A percentile compares a stretch with the other conserved stretches of the same genome.
Evolutionary conservation across 495 filamentous ascomycete genomes (phyloP).

Genomic region (Penicillium crystallinum): DNA sequence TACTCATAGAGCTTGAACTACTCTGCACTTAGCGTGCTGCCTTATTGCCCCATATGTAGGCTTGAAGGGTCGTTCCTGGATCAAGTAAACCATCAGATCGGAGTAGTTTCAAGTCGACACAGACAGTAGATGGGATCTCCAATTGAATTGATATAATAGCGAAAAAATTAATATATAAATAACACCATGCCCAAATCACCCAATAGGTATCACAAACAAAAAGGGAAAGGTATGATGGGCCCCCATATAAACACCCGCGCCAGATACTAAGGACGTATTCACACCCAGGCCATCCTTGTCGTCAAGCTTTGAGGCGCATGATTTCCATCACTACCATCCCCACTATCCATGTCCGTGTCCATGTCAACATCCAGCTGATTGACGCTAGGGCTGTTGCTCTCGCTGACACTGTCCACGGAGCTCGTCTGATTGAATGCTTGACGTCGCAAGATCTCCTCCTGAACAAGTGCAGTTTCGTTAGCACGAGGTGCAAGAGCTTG

Average conservation of each 20-base stretch:
- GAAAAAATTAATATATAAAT: too few species aligned
- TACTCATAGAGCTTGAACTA: too few species aligned
- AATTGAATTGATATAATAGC: too few species aligned
- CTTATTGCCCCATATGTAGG: too few species aligned
- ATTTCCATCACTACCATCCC: constrained; percentile 8
- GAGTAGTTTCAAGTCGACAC: too few species aligned
- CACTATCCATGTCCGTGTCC: constrained; percentile 39
- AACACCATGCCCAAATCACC: neutral
- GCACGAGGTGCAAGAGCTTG: constrained; percentile 26
- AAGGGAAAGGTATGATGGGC: neutral
- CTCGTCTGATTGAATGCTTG: constrained; percentile 16
- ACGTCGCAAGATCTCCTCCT: constrained; percentile 15
- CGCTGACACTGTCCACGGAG: constrained; percentile 14
- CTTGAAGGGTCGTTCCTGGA: too few species aligned
- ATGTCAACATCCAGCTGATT: constrained; percentile 17
- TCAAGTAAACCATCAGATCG: too few species aligned
- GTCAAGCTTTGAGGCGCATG: constrained; percentile 10
- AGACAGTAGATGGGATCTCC: too few species aligned
- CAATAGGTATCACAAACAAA: constrained; percentile 2
- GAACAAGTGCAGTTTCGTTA: constrained; percentile 15
- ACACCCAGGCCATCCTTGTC: constrained; percentile 24
- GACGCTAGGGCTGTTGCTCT: constrained; percentile 22
- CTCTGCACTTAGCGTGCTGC: too few species aligned
- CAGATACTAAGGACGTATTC: constrained; percentile 2
- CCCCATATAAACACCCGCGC: constrained; percentile 12